Evolutionary conservation across 768 basidiomycete genomes (phyloP).

Genomic region (Aureoboletus auriporus): DNA sequence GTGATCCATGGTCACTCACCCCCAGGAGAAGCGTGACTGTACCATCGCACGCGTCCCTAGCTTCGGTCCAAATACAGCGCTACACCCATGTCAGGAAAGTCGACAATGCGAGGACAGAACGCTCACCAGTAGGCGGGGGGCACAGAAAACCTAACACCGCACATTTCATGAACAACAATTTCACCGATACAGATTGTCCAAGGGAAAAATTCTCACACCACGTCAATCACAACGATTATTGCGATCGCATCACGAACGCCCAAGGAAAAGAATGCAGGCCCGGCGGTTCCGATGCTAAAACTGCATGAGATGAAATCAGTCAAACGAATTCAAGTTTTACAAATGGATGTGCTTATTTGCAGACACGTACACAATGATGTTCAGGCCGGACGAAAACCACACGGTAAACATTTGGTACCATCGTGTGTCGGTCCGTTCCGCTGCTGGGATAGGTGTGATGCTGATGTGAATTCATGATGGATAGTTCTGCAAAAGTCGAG

Average conservation of each 20-base stretch:
- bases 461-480: constrained; percentile 14
- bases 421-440: constrained; percentile 36
- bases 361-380: constrained; percentile 37
- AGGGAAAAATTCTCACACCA: constrained; percentile 32
- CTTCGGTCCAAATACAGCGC: constrained; percentile 51
- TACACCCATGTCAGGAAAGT: constrained; percentile 14
- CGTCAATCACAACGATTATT: constrained; percentile 41
- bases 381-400: constrained; percentile 48
- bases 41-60: constrained; percentile 58
- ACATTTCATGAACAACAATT: constrained; percentile 1
- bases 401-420: constrained; percentile 48
- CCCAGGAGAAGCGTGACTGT: constrained; percentile 50
- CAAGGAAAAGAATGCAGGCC: constrained; percentile 47
- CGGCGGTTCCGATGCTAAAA: constrained; percentile 46
- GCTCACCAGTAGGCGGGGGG: constrained; percentile 39
- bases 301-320: constrained; percentile 18
- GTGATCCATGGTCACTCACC: constrained; percentile 28
- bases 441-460: constrained; percentile 36
- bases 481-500: not conserved
- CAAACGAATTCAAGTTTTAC: no score
- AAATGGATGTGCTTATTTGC: not conserved
- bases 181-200: not conserved
- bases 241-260: constrained; percentile 40
- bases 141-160: constrained; percentile 25
- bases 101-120: no score